Percentiles rank a stretch among this genome's conserved stretches.
These are phyloP conservation scores for Amanita rubescens DNA, from an alignment of 768 basidiomycete genomes.

Conservation along the genomic window DNA sequence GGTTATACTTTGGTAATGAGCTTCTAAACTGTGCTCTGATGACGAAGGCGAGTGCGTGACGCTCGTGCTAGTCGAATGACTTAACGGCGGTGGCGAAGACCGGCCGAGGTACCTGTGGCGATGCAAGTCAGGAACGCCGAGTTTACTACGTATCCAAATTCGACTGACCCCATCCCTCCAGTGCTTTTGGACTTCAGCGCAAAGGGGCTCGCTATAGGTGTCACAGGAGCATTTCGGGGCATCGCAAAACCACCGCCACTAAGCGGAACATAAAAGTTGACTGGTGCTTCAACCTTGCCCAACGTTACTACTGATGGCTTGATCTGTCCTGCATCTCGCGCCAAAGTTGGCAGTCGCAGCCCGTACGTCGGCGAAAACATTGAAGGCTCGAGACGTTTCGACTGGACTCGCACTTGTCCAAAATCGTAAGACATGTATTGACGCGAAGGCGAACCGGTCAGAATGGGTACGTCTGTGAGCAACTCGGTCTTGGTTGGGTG, in stretches of 20 bases:
- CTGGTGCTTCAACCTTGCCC: no score
- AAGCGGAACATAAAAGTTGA: no score
- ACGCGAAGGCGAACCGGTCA: neutral
- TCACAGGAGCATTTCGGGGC: neutral
- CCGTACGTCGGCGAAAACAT: neutral
- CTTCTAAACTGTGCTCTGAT: neutral
- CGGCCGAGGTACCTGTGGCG: neutral
- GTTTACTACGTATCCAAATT: neutral
- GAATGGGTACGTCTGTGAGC: neutral
- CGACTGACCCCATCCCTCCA: neutral
- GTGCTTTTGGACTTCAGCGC: neutral
- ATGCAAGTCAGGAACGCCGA: neutral
- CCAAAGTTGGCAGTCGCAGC: neutral
- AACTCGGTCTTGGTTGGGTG: neutral
- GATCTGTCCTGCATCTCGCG: conserved; percentile 1
- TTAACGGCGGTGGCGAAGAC: conserved; percentile 2
- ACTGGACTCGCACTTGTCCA: neutral
- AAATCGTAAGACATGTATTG: conserved; percentile 1
- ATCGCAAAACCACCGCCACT: neutral
- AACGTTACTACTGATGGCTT: neutral
- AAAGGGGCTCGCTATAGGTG: neutral
- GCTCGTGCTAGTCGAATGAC: conserved; percentile 3
- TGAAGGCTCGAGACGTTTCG: neutral
- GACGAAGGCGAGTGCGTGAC: conserved; percentile 5
- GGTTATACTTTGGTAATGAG: neutral